Evolutionary conservation across 345 rosid genomes (phyloP), one percentile per base, ranked within the genome.

Genomic region (Salix udensis): DNA sequence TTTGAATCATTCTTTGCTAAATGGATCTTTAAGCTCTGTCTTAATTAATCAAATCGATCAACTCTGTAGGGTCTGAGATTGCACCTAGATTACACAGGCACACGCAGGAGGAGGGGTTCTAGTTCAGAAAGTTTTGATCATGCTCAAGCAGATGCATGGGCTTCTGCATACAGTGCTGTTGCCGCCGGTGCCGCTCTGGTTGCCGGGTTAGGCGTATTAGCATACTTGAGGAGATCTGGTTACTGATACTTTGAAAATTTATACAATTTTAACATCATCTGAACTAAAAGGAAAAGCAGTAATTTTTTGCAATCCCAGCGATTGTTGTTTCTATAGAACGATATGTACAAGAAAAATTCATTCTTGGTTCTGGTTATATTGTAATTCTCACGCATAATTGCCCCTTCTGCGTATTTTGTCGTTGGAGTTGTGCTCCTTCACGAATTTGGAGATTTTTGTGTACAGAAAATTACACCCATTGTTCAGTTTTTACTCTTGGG

Each of bases 181-280:
- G 99, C 98, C 1, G 99, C 99, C 0, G 96, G 99, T 52, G 99
- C 99, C 26, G 96, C 97, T 30, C 82, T 96, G 30, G 88, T 87
- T 68, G 97, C 98, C 77, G 98, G 98, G 44, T 79, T 92, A 65
- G 95, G 99, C 34, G 81, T 94, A 18, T 83, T 94, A 78, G 96
- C 98, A n/a, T 96, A 84, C 88, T 80, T 96, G 75, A 88, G 73
- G 85, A 90, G 84, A 87, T 78, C 85, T 3, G 92, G 95, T 13
- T 74, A 82, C 53, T 90, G 69, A 86, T 52, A 53, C 24, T 52
- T 70, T 37, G 53, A 16, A 37, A 60, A 64, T 26, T 67, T 40
- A 19, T 24, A 52, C 76, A 21, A 34, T 40, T n/a, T 7, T 23
- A 19, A 62, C 44, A 52, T 72, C 70, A 69, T 48, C 66, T 26